Conservation (phyloP, 2,329 filamentous ascomycete genomes). For the Chaetomiaceae sp. region DNA sequence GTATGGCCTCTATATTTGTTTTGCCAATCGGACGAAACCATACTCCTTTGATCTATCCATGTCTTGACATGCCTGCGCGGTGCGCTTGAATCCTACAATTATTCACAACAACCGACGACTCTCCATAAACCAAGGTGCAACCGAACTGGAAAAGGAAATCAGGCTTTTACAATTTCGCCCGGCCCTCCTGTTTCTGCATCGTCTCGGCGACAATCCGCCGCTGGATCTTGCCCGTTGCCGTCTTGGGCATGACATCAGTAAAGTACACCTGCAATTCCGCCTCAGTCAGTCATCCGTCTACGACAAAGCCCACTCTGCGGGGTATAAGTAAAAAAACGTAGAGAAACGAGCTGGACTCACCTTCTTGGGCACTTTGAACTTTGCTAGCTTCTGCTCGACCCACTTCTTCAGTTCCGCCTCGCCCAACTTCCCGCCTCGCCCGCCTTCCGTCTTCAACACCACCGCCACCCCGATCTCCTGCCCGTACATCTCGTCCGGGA, state of each 20-base stretch:
- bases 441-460: conserved; percentile 70
- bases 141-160: too few species aligned
- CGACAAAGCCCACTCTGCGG: too few species aligned
- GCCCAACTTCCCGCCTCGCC: conserved; percentile 50
- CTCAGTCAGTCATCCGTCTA: too few species aligned
- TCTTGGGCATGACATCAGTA: conserved; percentile 81
- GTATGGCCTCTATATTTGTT: too few species aligned
- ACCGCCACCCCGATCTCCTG: conserved; percentile 77
- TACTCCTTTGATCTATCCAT: too few species aligned
- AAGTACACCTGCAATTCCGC: conserved; percentile 57
- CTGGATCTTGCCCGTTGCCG: conserved; percentile 87
- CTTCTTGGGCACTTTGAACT: conserved; percentile 83
- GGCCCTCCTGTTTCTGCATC: conserved; percentile 67
- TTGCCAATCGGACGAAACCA: too few species aligned
- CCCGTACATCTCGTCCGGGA: conserved; percentile 77
- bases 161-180: conserved; percentile 55
- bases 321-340: neutral
- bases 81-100: too few species aligned
- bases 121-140: too few species aligned
- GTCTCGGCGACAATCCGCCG: conserved; percentile 78
- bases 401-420: conserved; percentile 63
- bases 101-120: too few species aligned
- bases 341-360: conserved; percentile 38
- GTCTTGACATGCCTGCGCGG: too few species aligned
- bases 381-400: conserved; percentile 66